phyloP scores from a whole-genome alignment of 192 early-diverging fungal genomes.

The Gamsiella multidivaricata region DNA sequence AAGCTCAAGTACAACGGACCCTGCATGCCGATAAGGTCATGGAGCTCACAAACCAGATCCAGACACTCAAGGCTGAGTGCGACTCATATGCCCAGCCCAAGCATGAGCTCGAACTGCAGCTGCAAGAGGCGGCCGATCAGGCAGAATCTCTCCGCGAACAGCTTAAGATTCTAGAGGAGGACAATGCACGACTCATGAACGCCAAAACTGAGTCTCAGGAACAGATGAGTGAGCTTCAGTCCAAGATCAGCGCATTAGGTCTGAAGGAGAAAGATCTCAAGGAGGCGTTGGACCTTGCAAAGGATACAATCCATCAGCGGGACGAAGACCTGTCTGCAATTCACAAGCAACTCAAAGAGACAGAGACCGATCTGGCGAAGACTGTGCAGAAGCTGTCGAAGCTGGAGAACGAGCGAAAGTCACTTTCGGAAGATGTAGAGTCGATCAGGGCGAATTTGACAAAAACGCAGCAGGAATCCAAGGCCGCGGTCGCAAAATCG shows the following conservation, averaged over 20 bases:
- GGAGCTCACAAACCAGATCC: constrained; percentile 14
- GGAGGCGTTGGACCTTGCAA: constrained; percentile 30
- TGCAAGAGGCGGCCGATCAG: not conserved
- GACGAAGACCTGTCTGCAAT: constrained; percentile 29
- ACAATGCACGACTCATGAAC: constrained; percentile 5
- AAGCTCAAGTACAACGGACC: constrained; percentile 16
- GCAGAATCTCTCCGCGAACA: not conserved
- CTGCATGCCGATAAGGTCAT: constrained; percentile 16
- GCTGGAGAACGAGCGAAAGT: constrained; percentile 18
- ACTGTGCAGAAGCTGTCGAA: constrained; percentile 7
- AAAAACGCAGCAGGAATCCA: constrained; percentile 32
- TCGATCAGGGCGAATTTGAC: not conserved
- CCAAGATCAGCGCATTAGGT: not conserved
- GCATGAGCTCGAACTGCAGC: constrained; percentile 11
- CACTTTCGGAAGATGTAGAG: not conserved
- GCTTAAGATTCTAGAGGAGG: constrained; percentile 18
- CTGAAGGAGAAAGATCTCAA: constrained; percentile 18
- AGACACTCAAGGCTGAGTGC: constrained; percentile 18
- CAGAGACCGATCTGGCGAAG: constrained; percentile 7
- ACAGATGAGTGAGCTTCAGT: constrained; percentile 13
- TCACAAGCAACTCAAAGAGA: not conserved
- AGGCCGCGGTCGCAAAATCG: not conserved
- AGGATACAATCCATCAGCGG: constrained; percentile 36
- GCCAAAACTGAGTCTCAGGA: constrained; percentile 30
- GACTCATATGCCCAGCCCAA: constrained; percentile 17